Base-by-base conservation (phyloP, 2,329 filamentous ascomycete genomes). In the Dothideomycetes sp. region DNA sequence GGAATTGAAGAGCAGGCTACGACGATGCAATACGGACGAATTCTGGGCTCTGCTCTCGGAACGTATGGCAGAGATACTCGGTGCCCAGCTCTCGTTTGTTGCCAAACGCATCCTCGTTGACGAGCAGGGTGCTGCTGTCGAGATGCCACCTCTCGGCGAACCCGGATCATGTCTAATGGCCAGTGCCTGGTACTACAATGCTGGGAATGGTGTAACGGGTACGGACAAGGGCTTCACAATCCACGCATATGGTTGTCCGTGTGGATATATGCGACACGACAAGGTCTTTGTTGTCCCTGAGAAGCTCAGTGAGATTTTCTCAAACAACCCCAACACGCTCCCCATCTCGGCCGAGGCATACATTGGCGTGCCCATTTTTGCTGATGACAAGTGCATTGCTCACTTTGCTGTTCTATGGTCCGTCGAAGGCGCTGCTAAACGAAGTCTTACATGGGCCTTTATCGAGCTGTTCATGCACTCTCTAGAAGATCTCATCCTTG, bases 361-460 rank as follows among this genome's bases (percentile, higher is more conserved):
- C 53, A 65, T 84, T 24, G 77, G 75, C 6, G 64, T 83, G 11
- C 80, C 80, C 0, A 62, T 84, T 2, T 82, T 78, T 48, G 69
- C 71, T 4, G 70, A 76, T 29, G 76, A 72, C 22, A 81, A 78
- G 55, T 82, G 76, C 53, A 73, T 81, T 50, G 79, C 76, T 16
- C 76, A 83, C 57, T 78, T 84, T 53, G 80, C 80, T n/a, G 65
- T 80, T 55, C 78, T 84, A 67, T 84, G 80, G 80, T 77, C 77
- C 5, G 61, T 64, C 30, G 69, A 80, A 45, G 78, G 76, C n/a
- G 64, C 78, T 12, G 61, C 64, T 12, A 67, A 67, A 33, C 67
- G 71, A 33, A 64, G 63, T 11, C 55, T 82, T 18, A 72, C 76
- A 6, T 84, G 80, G 80, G 70, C 69, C 2, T 81, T 75, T 54